Percentiles rank a stretch among this genome's conserved stretches.
Conservation (phyloP, 768 basidiomycete species). For the Termitomyces sp. region DNA sequence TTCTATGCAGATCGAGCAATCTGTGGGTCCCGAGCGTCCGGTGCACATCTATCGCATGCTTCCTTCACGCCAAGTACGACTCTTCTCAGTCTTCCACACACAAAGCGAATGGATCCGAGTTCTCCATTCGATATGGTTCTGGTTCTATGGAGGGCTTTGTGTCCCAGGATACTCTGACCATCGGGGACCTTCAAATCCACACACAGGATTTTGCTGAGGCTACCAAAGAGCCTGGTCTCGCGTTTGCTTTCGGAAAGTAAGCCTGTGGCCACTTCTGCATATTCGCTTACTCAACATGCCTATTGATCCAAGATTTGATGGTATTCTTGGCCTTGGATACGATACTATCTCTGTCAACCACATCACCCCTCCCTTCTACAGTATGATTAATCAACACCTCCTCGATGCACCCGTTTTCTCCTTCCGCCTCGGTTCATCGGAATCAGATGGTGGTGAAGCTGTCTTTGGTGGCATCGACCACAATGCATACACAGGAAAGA, state of each 20-base stretch:
- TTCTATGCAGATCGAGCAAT: conserved; percentile 67
- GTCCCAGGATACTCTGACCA: conserved; percentile 73
- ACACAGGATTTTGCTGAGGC: conserved; percentile 92
- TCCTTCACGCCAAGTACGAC: conserved; percentile 93
- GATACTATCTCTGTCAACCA: conserved; percentile 94
- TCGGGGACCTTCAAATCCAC: conserved; percentile 79
- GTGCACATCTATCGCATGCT: conserved; percentile 89
- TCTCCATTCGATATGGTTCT: conserved; percentile 91
- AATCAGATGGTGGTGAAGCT: conserved; percentile 87
- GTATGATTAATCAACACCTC: conserved; percentile 79
- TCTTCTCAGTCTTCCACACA: conserved; percentile 74
- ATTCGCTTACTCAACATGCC: not conserved
- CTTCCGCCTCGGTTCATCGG: conserved; percentile 87
- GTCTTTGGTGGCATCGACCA: conserved; percentile 88
- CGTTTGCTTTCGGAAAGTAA: conserved; percentile 95
- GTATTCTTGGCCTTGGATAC: conserved; percentile 91
- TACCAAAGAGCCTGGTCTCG: conserved; percentile 91
- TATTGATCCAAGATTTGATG: conserved; percentile 69
- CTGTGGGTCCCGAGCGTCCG: conserved; percentile 86
- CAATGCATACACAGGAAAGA: conserved; percentile 71
- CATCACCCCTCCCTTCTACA: conserved; percentile 92
- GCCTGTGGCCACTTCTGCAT: conserved; percentile 22
- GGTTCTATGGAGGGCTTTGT: conserved; percentile 97
- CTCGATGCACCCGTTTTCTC: conserved; percentile 88
- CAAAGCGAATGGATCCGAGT: conserved; percentile 85